A percentile compares a stretch with the other conserved stretches of the same genome.
Evolutionary conservation across 129 eudicot genomes (phyloP).

Genomic region (Pulicaria dysenterica): DNA sequence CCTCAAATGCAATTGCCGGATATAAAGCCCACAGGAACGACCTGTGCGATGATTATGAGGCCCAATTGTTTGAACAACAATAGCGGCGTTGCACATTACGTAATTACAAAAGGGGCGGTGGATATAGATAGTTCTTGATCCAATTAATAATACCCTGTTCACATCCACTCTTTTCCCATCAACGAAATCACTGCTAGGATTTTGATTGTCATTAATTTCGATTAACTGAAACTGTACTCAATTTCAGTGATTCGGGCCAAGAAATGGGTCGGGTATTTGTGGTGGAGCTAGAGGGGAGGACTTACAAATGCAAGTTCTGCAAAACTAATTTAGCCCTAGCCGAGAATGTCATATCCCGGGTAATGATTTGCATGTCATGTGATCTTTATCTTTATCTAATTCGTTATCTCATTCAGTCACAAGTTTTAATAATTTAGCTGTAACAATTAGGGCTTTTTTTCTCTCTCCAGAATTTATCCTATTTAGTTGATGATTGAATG

Average conservation of each 20-base stretch:
- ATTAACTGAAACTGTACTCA: slow-evolving; percentile 8
- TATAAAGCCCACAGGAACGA: too few relatives aligned
- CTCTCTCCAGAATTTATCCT: neutral
- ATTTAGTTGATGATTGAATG: neutral
- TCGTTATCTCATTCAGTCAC: neutral
- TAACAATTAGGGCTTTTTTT: neutral
- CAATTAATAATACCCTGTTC: neutral
- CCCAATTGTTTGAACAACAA: slow-evolving; percentile 7
- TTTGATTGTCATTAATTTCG: neutral
- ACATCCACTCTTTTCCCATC: neutral
- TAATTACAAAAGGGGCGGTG: slow-evolving; percentile 23
- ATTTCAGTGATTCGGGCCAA: slow-evolving; percentile 11
- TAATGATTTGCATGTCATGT: neutral
- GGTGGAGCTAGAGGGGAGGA: slow-evolving; percentile 79
- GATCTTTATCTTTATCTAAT: neutral
- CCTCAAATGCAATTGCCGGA: too few relatives aligned
- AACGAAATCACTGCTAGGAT: slow-evolving; percentile 18
- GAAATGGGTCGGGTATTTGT: slow-evolving; percentile 76
- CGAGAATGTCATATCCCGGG: slow-evolving; percentile 64
- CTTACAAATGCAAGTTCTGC: slow-evolving; percentile 83
- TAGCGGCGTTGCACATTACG: slow-evolving; percentile 12
- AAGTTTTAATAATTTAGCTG: neutral
- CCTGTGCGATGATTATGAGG: neutral
- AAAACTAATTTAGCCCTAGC: slow-evolving; percentile 73
- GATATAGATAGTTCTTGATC: neutral